phyloP scores from a whole-genome alignment of 2,329 filamentous ascomycete species.

The Aspergillus pseudoterreus region DNA sequence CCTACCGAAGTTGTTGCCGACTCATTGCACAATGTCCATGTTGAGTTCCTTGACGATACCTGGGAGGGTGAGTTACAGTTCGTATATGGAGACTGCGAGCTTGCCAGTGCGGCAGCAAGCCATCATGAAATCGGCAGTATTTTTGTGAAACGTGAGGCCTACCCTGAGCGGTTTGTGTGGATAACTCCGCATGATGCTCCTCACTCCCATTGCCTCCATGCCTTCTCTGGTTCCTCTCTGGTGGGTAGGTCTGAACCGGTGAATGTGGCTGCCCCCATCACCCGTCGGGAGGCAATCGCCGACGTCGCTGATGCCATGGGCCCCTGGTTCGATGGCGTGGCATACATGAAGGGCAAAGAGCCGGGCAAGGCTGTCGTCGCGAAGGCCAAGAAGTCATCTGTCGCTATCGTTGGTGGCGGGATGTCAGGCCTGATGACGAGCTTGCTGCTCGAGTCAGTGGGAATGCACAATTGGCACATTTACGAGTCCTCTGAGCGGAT shows the following conservation, averaged over 20 bases:
- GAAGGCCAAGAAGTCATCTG: conserved; percentile 29
- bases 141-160: conserved; percentile 32
- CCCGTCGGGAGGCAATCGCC: conserved; percentile 25
- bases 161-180: conserved; percentile 45
- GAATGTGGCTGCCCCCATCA: conserved; percentile 11
- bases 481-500: conserved; percentile 41
- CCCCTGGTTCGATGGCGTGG: conserved; percentile 40
- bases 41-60: conserved; percentile 37
- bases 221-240: conserved; percentile 24
- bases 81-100: conserved; percentile 45
- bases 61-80: conserved; percentile 44
- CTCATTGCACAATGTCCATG: conserved; percentile 49
- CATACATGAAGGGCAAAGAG: conserved; percentile 32
- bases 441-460: conserved; percentile 42
- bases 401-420: conserved; percentile 39
- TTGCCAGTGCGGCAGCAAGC: conserved; percentile 27
- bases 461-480: conserved; percentile 45
- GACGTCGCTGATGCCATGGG: conserved; percentile 35
- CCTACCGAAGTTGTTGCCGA: conserved; percentile 33
- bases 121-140: conserved; percentile 46
- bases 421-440: conserved; percentile 36
- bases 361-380: conserved; percentile 20
- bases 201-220: conserved; percentile 32
- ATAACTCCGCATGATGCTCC: conserved; percentile 28
- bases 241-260: conserved; percentile 22